phyloP scores from a whole-genome alignment of 2,329 filamentous ascomycete species.

The Lojkania enalia region DNA sequence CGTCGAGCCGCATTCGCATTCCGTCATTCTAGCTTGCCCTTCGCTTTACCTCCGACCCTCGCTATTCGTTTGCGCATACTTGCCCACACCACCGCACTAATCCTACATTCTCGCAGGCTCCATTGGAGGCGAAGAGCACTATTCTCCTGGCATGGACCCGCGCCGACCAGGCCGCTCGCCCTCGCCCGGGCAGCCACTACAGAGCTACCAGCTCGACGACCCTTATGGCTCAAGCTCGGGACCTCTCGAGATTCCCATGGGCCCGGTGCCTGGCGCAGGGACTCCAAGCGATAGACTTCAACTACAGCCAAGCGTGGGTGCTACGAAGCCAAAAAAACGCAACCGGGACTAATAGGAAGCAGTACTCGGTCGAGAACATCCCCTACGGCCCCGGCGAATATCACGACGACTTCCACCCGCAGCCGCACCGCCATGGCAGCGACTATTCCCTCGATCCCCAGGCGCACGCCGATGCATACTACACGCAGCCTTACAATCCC shows the following conservation, averaged over 20 bases:
- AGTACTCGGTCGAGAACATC: constrained; percentile 74
- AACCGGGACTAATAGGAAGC: constrained; percentile 16
- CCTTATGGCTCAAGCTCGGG: constrained; percentile 60
- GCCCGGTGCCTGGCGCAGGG: constrained; percentile 54
- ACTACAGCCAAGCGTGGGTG: constrained; percentile 80
- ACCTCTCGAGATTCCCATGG: constrained; percentile 71
- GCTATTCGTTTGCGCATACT: constrained; percentile 17
- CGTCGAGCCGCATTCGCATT: constrained; percentile 3
- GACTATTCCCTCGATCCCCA: constrained; percentile 81
- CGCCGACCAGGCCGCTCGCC: constrained; percentile 61
- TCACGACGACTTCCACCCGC: constrained; percentile 56
- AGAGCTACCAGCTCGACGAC: constrained; percentile 82
- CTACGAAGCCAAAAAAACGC: background rate
- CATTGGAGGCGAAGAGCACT: constrained; percentile 28
- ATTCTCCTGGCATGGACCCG: constrained; percentile 53
- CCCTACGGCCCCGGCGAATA: constrained; percentile 66
- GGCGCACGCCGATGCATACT: constrained; percentile 85
- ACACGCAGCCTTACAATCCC: constrained; percentile 79
- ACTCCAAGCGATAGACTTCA: constrained; percentile 76
- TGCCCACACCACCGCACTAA: constrained; percentile 17
- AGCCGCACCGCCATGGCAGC: constrained; percentile 55
- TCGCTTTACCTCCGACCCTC: constrained; percentile 9
- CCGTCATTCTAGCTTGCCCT: constrained; percentile 3
- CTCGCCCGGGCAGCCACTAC: constrained; percentile 74
- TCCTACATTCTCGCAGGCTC: constrained; percentile 24